A percentile compares a stretch with the other conserved stretches of the same genome.
phyloP scores from a whole-genome alignment of 805 yeast genomes.

The Wickerhamomyces silvicola region DNA sequence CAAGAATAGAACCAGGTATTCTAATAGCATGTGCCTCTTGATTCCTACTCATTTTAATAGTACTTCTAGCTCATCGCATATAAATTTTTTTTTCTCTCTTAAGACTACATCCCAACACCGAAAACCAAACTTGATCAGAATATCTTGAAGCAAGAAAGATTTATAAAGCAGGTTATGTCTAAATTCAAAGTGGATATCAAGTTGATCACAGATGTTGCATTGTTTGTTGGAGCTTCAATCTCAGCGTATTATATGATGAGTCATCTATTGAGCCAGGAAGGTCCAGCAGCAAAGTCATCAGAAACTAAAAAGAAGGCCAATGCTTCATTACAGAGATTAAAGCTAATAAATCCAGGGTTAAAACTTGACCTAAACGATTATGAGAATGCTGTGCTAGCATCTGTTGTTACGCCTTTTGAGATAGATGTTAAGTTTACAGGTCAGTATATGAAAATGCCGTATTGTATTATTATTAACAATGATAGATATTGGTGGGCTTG shows the following conservation, averaged over 20 bases:
- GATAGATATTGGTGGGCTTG: constrained; percentile 82
- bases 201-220: constrained; percentile 38
- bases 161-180: too few species aligned
- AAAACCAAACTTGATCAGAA: too few species aligned
- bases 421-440: constrained; percentile 61
- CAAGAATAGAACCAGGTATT: constrained; percentile 48
- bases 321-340: constrained; percentile 50
- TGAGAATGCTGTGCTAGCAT: constrained; percentile 70
- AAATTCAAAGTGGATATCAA: constrained; percentile 31
- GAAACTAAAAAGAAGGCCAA: constrained; percentile 58
- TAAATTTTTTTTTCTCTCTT: neutral
- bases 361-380: constrained; percentile 56
- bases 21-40: constrained; percentile 38
- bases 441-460: constrained; percentile 7
- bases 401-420: constrained; percentile 80
- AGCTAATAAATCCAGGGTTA: constrained; percentile 51
- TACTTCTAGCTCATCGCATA: constrained; percentile 1
- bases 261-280: constrained; percentile 36
- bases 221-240: constrained; percentile 57
- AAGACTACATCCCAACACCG: neutral
- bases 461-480: constrained; percentile 1
- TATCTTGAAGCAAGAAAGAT: too few species aligned
- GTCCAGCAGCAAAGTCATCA: constrained; percentile 41
- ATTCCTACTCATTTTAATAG: neutral
- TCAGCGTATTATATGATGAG: constrained; percentile 60